Percentiles rank a stretch among this genome's conserved stretches.
Evolutionary conservation across 2,329 filamentous ascomycete genomes (phyloP).

Genomic region (Fusarium praegraminearum): DNA sequence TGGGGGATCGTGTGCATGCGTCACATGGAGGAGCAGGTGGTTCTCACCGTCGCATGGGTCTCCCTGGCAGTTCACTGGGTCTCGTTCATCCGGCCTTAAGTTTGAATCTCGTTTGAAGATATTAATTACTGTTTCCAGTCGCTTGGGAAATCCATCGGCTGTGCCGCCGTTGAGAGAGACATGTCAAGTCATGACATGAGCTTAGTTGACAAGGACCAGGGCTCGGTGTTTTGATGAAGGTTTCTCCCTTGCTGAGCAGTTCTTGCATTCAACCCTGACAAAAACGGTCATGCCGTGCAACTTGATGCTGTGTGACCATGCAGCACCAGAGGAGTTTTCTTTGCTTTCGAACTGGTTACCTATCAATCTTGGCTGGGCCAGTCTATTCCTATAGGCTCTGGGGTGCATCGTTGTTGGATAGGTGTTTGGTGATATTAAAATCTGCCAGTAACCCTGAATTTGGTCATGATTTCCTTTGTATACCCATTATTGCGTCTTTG

Average conservation of each 20-base stretch:
- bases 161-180: constrained; percentile 25
- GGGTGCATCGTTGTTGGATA: neutral
- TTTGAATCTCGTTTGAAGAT: constrained; percentile 31
- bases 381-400: neutral
- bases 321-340: neutral
- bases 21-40: constrained; percentile 33
- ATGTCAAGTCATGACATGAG: neutral
- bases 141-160: constrained; percentile 39
- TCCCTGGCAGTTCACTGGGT: constrained; percentile 32
- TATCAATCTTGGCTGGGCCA: constrained; percentile 15
- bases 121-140: constrained; percentile 38
- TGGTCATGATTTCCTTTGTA: neutral
- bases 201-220: constrained; percentile 10
- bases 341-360: constrained; percentile 3
- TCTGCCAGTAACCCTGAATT: neutral
- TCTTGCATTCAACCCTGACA: constrained; percentile 3
- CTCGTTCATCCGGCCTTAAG: constrained; percentile 28
- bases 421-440: neutral
- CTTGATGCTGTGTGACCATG: constrained; percentile 13
- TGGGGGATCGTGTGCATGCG: constrained; percentile 24
- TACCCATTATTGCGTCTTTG: neutral
- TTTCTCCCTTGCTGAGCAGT: neutral
- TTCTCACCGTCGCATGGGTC: constrained; percentile 39
- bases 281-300: constrained; percentile 25
- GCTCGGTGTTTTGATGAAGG: constrained; percentile 3